Evolutionary conservation across 106 monocot genomes (phyloP).

Genomic region (Agapanthus africanus): DNA sequence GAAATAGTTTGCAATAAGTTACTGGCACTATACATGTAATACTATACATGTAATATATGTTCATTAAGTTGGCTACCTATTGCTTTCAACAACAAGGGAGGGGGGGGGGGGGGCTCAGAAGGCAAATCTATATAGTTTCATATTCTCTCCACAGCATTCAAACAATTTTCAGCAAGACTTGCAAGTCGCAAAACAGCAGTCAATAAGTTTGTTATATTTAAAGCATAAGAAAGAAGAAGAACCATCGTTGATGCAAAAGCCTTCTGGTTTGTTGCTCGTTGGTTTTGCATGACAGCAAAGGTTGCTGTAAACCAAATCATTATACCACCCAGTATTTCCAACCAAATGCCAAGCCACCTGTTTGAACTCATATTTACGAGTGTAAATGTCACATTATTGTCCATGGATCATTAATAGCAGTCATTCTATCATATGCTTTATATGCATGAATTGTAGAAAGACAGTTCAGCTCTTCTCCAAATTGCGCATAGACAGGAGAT

Average conservation of each 20-base stretch:
- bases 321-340: slow-evolving; percentile 82
- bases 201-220: slow-evolving; percentile 85
- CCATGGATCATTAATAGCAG: slow-evolving; percentile 91
- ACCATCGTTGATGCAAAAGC: slow-evolving; percentile 98
- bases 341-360: slow-evolving; percentile 84
- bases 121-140: slow-evolving; percentile 86
- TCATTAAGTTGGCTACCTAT: too few relatives aligned
- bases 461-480: slow-evolving; percentile 92
- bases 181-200: slow-evolving; percentile 84
- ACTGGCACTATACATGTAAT: too few relatives aligned
- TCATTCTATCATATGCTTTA: slow-evolving; percentile 97
- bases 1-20: too few relatives aligned
- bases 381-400: slow-evolving; percentile 92
- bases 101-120: slow-evolving; percentile 95
- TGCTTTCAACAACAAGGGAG: too few relatives aligned
- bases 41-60: too few relatives aligned
- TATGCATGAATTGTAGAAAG: slow-evolving; percentile 90
- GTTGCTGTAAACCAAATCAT: slow-evolving; percentile 96
- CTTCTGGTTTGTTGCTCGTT: slow-evolving; percentile 69
- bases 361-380: slow-evolving; percentile 89
- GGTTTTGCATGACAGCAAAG: slow-evolving; percentile 98
- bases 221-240: slow-evolving; percentile 83
- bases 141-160: slow-evolving; percentile 90
- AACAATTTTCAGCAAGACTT: slow-evolving; percentile 94
- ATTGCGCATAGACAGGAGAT: slow-evolving; percentile 99